phyloP scores from a whole-genome alignment of 306 rosid species.

The Begonia masoniana region DNA sequence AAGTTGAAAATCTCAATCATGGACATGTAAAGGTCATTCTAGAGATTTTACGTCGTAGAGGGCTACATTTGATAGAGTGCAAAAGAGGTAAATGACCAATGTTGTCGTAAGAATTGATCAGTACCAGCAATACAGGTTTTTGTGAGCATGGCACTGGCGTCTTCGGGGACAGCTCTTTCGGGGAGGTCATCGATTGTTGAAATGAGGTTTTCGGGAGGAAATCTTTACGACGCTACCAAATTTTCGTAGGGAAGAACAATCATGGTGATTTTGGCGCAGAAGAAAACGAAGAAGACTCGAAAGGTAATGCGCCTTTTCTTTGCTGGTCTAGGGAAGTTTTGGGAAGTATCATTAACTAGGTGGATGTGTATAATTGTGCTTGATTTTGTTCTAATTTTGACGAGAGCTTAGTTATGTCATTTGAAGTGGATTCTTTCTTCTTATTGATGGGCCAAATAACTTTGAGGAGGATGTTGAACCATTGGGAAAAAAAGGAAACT shows the following conservation, averaged over 20 bases:
- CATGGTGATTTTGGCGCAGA: conserved; percentile 50
- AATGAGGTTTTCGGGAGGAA: conserved; percentile 19
- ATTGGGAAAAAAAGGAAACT: conserved; percentile 64
- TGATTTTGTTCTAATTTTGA: neutral
- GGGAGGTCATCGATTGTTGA: conserved; percentile 42
- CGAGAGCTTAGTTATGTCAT: neutral
- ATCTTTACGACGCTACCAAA: conserved; percentile 24
- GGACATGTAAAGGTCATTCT: neutral
- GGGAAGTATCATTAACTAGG: too few species aligned
- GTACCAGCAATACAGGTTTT: neutral
- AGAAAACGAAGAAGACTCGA: conserved; percentile 65
- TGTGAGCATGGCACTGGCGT: conserved; percentile 36
- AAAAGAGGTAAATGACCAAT: neutral
- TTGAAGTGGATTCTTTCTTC: neutral
- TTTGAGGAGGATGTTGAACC: conserved; percentile 58
- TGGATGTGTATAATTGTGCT: neutral
- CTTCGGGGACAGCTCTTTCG: conserved; percentile 47
- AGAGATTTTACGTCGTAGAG: too few species aligned
- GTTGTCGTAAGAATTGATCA: too few species aligned
- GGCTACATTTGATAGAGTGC: neutral
- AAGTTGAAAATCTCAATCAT: neutral
- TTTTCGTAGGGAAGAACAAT: conserved; percentile 15
- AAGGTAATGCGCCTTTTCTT: conserved; percentile 30
- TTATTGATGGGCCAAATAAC: conserved; percentile 45
- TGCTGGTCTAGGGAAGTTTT: too few species aligned